phyloP scores from a whole-genome alignment of 2,329 filamentous ascomycete genomes.

The Neospermospora avenae region DNA sequence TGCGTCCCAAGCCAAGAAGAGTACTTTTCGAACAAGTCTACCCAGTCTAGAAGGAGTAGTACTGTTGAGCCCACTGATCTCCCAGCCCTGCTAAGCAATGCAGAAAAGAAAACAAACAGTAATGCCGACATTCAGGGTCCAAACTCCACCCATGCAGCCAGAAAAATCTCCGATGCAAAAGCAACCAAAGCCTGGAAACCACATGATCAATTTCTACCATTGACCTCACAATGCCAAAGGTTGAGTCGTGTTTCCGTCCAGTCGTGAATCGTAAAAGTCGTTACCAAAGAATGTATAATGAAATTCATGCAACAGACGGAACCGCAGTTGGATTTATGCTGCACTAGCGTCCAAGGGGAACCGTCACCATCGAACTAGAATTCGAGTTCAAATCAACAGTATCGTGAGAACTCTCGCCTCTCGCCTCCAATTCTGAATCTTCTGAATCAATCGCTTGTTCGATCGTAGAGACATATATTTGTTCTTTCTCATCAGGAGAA shows the following conservation, averaged over 20 bases:
- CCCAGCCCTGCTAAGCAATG: neutral
- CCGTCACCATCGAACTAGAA: conserved; percentile 13
- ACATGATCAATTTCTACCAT: neutral
- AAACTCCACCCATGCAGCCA: neutral
- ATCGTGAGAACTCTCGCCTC: conserved; percentile 11
- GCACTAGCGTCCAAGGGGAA: conserved; percentile 34
- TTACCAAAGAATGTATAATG: conserved; percentile 18
- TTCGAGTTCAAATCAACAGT: conserved; percentile 1
- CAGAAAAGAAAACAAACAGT: neutral
- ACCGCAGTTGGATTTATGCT: conserved; percentile 31
- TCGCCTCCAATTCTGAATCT: conserved; percentile 8
- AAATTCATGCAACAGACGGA: conserved; percentile 11
- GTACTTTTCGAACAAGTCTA: neutral
- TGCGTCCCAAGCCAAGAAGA: neutral
- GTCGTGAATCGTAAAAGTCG: conserved; percentile 25
- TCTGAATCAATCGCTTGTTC: conserved; percentile 5
- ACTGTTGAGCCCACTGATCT: conserved; percentile 8
- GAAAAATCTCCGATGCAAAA: neutral
- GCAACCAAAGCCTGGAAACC: neutral
- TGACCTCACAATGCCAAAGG: neutral
- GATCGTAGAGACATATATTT: neutral
- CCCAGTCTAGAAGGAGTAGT: neutral
- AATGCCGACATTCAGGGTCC: neutral
- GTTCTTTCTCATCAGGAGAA: conserved; percentile 1
- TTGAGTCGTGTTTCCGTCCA: conserved; percentile 1